Evolutionary conservation across 73 alveolate species (phyloP), one percentile per base, ranked within the genome.

Genomic region (Vitrella brassicaformis): DNA sequence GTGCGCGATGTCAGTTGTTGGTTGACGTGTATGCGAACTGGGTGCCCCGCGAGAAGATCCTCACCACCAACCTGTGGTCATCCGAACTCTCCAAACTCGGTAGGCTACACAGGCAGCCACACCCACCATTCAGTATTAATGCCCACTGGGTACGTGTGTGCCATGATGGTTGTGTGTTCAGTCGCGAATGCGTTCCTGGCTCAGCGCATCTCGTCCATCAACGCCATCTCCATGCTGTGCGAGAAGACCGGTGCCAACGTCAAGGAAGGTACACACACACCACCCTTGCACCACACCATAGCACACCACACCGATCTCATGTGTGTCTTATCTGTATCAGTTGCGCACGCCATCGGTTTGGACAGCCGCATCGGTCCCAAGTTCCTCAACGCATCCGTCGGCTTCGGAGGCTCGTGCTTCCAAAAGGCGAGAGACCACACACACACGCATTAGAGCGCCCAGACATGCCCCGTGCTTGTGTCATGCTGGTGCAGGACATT

Each of bases 401-500:
- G 98, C 67, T 94, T 96, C 73, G 98, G 99, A 67, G 99, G 98
- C 27, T 93, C 98, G 7, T 96, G 98, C 86, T 94, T 96, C 77
- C 90, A 92, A 70, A 96, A 94, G 77, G 14, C 4, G 22, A n/a
- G n/a, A n/a, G n/a, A n/a, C n/a, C n/a, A n/a, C n/a, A n/a, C n/a
- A n/a, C n/a, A n/a, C n/a, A n/a, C n/a, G n/a, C n/a, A n/a, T n/a
- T n/a, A n/a, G n/a, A n/a, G n/a, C n/a, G n/a, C n/a, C n/a, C n/a
- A n/a, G n/a, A n/a, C n/a, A n/a, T n/a, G n/a, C n/a, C n/a, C n/a
- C n/a, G n/a, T n/a, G n/a, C n/a, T n/a, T n/a, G n/a, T n/a, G n/a
- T n/a, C n/a, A n/a, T n/a, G n/a, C n/a, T n/a, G n/a, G n/a, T n/a
- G n/a, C 66, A 70, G 77, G 98, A 93, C 82, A 74, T 92, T 46